Evolutionary conservation across 805 yeast species (phyloP).

Genomic region (Hanseniaspora vineae): DNA sequence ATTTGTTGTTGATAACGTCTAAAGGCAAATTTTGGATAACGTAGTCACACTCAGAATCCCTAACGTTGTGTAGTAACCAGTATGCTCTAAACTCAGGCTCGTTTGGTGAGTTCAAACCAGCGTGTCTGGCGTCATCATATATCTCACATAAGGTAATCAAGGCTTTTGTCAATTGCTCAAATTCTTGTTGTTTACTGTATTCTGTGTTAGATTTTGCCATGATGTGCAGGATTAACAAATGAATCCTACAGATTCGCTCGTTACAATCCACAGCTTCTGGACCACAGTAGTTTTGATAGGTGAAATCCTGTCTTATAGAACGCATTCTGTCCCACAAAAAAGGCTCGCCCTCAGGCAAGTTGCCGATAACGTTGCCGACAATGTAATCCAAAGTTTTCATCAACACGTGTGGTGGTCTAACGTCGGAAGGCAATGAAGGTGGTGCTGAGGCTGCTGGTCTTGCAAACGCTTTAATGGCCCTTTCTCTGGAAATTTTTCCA

Average conservation of each 20-base stretch:
- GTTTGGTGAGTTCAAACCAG: slow-evolving; percentile 58
- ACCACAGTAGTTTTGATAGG: slow-evolving; percentile 87
- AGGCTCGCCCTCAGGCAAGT: slow-evolving; percentile 74
- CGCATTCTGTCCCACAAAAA: slow-evolving; percentile 96
- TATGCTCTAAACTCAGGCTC: slow-evolving; percentile 93
- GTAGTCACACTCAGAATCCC: slow-evolving; percentile 77
- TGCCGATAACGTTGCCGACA: slow-evolving; percentile 45
- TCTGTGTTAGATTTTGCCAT: slow-evolving; percentile 68
- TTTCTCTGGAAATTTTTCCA: slow-evolving; percentile 40
- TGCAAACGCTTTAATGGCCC: slow-evolving; percentile 83
- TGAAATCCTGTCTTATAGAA: slow-evolving; percentile 92
- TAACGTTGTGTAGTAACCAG: slow-evolving; percentile 60
- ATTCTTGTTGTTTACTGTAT: slow-evolving; percentile 87
- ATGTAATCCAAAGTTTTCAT: slow-evolving; percentile 58
- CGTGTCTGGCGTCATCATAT: slow-evolving; percentile 64
- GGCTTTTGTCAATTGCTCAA: slow-evolving; percentile 88
- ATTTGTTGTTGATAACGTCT: slow-evolving; percentile 36
- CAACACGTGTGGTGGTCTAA: slow-evolving; percentile 77
- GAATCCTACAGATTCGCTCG: slow-evolving; percentile 83
- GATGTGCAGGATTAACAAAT: slow-evolving; percentile 64
- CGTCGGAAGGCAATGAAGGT: slow-evolving; percentile 95
- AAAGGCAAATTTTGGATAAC: slow-evolving; percentile 57
- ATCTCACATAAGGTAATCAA: slow-evolving; percentile 79
- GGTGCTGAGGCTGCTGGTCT: slow-evolving; percentile 98
- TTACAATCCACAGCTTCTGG: slow-evolving; percentile 89